Evolutionary conservation across 2,329 filamentous ascomycete species (phyloP).

Genomic region (Coniochaeta hoffmannii): DNA sequence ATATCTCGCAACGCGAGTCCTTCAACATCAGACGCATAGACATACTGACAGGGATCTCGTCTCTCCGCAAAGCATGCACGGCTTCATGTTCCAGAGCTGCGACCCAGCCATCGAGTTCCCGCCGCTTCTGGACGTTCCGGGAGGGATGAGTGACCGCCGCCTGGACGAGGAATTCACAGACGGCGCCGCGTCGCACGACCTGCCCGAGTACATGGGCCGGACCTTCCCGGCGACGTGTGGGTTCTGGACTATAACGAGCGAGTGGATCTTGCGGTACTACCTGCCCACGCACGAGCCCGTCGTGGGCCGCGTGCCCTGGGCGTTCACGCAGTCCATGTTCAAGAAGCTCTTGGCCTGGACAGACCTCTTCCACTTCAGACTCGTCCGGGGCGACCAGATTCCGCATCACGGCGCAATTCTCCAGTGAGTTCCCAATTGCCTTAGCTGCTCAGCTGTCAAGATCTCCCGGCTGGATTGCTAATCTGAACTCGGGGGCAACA

Average conservation of each 20-base stretch:
- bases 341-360: constrained; percentile 10
- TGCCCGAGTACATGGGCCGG: constrained; percentile 12
- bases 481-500: neutral
- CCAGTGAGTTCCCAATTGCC: constrained; percentile 9
- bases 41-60: neutral
- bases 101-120: neutral
- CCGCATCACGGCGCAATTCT: constrained; percentile 7
- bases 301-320: constrained; percentile 6
- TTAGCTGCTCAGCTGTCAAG: neutral
- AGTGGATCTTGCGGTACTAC: constrained; percentile 8
- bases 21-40: neutral
- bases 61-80: neutral
- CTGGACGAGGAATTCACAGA: neutral
- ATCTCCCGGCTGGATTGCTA: neutral
- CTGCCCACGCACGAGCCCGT: constrained; percentile 4
- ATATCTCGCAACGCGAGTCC: too few species aligned
- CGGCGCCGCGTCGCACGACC: constrained; percentile 5
- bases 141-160: neutral
- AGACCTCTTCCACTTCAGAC: constrained; percentile 6
- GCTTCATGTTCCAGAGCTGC: constrained; percentile 2
- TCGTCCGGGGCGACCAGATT: constrained; percentile 6
- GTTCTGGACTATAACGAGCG: constrained; percentile 8
- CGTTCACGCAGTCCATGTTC: constrained; percentile 9
- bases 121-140: constrained; percentile 1
- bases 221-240: constrained; percentile 11